A percentile compares a stretch with the other conserved stretches of the same genome.
These are phyloP conservation scores for Benincasa hispida DNA, from an alignment of 306 rosid species.

Conservation along the genomic window DNA sequence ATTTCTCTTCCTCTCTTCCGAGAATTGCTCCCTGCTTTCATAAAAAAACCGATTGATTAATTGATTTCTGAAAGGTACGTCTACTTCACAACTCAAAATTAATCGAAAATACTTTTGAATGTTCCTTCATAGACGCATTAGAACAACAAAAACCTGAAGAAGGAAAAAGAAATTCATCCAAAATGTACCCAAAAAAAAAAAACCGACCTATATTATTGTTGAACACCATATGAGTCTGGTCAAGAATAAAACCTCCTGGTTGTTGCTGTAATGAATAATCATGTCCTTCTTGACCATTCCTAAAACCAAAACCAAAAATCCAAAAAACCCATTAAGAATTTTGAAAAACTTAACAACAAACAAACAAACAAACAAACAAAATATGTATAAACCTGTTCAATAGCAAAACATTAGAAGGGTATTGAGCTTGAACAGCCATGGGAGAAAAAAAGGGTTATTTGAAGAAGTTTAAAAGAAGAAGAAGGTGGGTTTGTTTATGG, in stretches of 20 bases:
- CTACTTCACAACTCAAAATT: not conserved
- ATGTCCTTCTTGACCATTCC: constrained; percentile 58
- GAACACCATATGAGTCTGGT: constrained; percentile 63
- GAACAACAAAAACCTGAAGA: not conserved
- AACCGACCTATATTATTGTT: constrained; percentile 40
- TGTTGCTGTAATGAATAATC: constrained; percentile 57
- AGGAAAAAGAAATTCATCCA: not conserved
- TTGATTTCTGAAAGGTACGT: not conserved
- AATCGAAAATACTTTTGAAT: not conserved
- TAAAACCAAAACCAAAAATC: not conserved
- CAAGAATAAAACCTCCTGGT: constrained; percentile 42
- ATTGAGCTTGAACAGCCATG: constrained; percentile 99
- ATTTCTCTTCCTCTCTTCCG: constrained; percentile 75
- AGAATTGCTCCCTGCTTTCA: constrained; percentile 14
- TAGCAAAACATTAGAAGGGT: constrained; percentile 71
- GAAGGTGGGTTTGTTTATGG: not conserved
- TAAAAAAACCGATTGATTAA: not conserved
- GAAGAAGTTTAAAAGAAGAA: constrained; percentile 5
- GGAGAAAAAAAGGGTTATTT: not conserved
- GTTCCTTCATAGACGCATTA: not conserved
- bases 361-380: not conserved
- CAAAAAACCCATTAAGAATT: not conserved
- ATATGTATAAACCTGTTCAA: constrained; percentile 43
- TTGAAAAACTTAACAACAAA: not conserved
- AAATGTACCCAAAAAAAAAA: not conserved